Evolutionary conservation across 1,139 yeast genomes (phyloP), one percentile per base, ranked within the genome.

Genomic region (Pichia sp.): DNA sequence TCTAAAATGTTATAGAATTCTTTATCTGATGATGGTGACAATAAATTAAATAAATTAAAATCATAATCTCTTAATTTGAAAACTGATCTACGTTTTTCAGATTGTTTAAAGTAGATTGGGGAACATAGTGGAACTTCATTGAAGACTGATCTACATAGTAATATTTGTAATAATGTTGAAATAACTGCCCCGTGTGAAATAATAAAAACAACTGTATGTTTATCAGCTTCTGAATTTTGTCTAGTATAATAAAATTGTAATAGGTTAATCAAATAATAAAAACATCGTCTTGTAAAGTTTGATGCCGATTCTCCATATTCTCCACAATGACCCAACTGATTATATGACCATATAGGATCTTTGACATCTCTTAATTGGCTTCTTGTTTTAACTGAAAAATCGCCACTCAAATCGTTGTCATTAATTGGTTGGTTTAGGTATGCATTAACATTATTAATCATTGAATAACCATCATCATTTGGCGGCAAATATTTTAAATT

Each of bases 251-350:
- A 67, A 60, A 73, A 77, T 52, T 72, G 77, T 25, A 79, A 62
- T 43, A 80, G 66, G 7, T 73, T 71, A 46, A 70, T 70, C 33
- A 79, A 64, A 45, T 77, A 69, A 18, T 69, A 63, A 39, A 74
- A 70, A 59, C 83, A 79, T 54, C 75, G 71, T 48, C 68, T 70
- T 16, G 65, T 66, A 48, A 67, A 67, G 8, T 58, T 60, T 4
- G 55, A 50, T 1, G 66, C 64, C 0, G 65, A 58, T 54, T 67
- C 71, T 9, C 71, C 70, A 49, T 67, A 67, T 22, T 66, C 70
- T 9, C 71, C 70, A 48, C 70, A 64, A 43, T 60, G 64, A 3
- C 71, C 70, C 19, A 67, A 50, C 44, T 60, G 57, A 49, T 65
- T 65, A 46, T 62, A 62, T 31, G 60, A 58, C 71, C 71, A 67